Percentiles rank a stretch among this genome's conserved stretches.
Evolutionary conservation across 306 rosid species (phyloP).

Genomic region (Lathyrus sativus): DNA sequence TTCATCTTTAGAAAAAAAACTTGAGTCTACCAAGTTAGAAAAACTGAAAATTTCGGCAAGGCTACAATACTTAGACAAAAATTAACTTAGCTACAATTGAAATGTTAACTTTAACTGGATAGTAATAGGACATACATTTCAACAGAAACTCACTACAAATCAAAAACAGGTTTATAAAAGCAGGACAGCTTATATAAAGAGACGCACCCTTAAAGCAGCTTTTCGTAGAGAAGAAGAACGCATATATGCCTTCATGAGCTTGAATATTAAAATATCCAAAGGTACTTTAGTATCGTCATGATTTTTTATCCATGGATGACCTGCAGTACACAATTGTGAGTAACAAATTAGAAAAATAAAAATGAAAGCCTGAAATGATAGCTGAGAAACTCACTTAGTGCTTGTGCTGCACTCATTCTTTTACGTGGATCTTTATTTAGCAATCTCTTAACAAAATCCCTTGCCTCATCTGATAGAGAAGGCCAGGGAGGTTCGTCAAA

Average conservation of each 20-base stretch:
- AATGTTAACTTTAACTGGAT: too few relatives aligned
- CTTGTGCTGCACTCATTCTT: conserved; percentile 93
- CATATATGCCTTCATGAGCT: conserved; percentile 89
- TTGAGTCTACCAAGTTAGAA: conserved; percentile 20
- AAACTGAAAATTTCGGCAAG: background rate
- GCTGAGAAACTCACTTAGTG: conserved; percentile 62
- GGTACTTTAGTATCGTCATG: conserved; percentile 61
- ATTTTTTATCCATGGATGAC: conserved; percentile 88
- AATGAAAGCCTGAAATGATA: conserved; percentile 22
- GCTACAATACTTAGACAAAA: conserved; percentile 11
- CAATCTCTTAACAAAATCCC: conserved; percentile 80
- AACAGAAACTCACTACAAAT: conserved; percentile 4
- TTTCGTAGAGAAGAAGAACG: conserved; percentile 82
- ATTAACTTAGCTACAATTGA: conserved; percentile 7
- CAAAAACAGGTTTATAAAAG: conserved; percentile 10
- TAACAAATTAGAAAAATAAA: conserved; percentile 27
- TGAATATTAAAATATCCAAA: conserved; percentile 74
- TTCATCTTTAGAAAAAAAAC: conserved; percentile 8
- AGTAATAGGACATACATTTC: too few relatives aligned
- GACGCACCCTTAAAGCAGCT: conserved; percentile 89
- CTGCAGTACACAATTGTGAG: conserved; percentile 57
- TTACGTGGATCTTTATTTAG: conserved; percentile 86
- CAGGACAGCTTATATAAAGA: conserved; percentile 16
- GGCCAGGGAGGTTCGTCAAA: conserved; percentile 97
- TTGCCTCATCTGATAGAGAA: conserved; percentile 72